phyloP scores from a whole-genome alignment of 768 basidiomycete genomes.

The Hysterangium stoloniferum region DNA sequence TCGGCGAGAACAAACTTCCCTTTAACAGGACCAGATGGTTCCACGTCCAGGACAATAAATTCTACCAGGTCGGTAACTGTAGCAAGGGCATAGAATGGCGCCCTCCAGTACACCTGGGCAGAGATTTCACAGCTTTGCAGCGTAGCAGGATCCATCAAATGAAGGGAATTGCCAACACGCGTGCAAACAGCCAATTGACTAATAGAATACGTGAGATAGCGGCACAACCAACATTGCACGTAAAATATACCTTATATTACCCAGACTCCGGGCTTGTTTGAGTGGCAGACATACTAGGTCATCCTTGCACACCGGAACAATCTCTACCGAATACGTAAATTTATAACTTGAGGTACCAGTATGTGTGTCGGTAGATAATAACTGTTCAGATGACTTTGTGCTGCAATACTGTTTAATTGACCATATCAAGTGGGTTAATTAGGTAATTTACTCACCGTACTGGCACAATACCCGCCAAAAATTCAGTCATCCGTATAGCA shows the following conservation, averaged over 20 bases:
- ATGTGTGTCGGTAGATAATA: constrained; percentile 90
- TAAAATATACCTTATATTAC: constrained; percentile 59
- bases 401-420: constrained; percentile 30
- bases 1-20: constrained; percentile 82
- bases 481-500: constrained; percentile 95
- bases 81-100: constrained; percentile 80
- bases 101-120: constrained; percentile 81
- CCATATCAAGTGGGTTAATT: neutral
- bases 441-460: constrained; percentile 51
- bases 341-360: constrained; percentile 92
- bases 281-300: constrained; percentile 87
- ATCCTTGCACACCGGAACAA: constrained; percentile 95
- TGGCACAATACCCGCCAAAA: constrained; percentile 81
- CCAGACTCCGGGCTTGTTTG: constrained; percentile 72
- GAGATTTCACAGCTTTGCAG: constrained; percentile 78
- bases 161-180: constrained; percentile 86
- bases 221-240: neutral
- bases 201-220: neutral
- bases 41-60: constrained; percentile 92
- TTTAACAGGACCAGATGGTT: constrained; percentile 61
- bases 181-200: constrained; percentile 78
- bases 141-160: constrained; percentile 84
- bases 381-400: constrained; percentile 89
- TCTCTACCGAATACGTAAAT: constrained; percentile 96
- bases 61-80: constrained; percentile 81